These are phyloP conservation scores for Kazachstania sp. DNA, from an alignment of 1,139 yeast species.

Conservation along the genomic window DNA sequence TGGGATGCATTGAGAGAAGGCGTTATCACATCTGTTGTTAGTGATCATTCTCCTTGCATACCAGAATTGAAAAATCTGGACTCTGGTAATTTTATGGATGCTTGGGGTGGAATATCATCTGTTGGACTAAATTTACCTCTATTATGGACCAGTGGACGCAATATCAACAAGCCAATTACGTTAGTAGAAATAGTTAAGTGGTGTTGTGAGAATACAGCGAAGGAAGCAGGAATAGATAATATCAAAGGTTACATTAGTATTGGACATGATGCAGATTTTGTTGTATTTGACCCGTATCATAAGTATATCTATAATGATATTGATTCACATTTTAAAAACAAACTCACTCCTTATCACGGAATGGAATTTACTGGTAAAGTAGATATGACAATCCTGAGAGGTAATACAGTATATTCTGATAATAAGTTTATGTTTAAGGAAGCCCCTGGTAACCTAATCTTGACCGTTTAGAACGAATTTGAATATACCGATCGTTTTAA, in stretches of 20 bases:
- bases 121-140: constrained; percentile 86
- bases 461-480: background rate
- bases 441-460: background rate
- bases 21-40: constrained; percentile 75
- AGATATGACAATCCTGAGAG: constrained; percentile 69
- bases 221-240: constrained; percentile 70
- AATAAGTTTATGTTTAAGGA: background rate
- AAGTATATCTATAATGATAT: constrained; percentile 50
- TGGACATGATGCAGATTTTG: constrained; percentile 84
- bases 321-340: constrained; percentile 68
- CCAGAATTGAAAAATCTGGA: constrained; percentile 78
- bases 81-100: constrained; percentile 78
- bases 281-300: constrained; percentile 62
- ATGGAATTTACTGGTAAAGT: constrained; percentile 61
- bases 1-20: constrained; percentile 69
- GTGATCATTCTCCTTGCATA: constrained; percentile 94
- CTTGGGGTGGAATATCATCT: constrained; percentile 97
- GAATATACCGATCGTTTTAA: too few species aligned
- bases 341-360: constrained; percentile 79
- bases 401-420: constrained; percentile 26
- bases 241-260: constrained; percentile 60
- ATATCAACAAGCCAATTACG: constrained; percentile 19
- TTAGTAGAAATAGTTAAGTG: constrained; percentile 60
- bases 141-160: constrained; percentile 61
- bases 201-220: constrained; percentile 78